A percentile compares a stretch with the other conserved stretches of the same genome.
These are phyloP conservation scores for Allium sativum DNA, from an alignment of 106 monocot genomes.

Conservation along the genomic window DNA sequence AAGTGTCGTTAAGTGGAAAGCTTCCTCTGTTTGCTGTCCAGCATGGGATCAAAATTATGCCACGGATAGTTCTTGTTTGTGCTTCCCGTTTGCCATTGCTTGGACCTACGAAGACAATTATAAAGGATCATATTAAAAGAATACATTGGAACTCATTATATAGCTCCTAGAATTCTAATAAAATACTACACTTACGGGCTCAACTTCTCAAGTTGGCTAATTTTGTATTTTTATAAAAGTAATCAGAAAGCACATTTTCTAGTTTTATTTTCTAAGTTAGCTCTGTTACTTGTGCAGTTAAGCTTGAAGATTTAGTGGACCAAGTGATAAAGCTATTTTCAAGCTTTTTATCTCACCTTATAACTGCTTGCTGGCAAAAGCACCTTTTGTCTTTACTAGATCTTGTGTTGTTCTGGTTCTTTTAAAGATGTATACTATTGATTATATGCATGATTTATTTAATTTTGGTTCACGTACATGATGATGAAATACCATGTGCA, in stretches of 20 bases:
- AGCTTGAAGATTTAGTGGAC: conserved; percentile 64
- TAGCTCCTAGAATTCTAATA: conserved; percentile 75
- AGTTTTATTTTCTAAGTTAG: conserved; percentile 56
- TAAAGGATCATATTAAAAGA: too few relatives aligned
- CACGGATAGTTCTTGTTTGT: too few relatives aligned
- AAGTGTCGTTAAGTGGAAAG: too few relatives aligned
- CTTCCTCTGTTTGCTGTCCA: too few relatives aligned
- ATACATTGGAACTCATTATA: too few relatives aligned
- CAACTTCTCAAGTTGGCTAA: not conserved
- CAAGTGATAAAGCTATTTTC: conserved; percentile 71
- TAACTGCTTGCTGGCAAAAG: conserved; percentile 67
- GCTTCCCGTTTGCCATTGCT: too few relatives aligned
- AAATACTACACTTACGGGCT: not conserved
- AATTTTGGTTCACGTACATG: too few relatives aligned
- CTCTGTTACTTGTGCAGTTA: conserved; percentile 78
- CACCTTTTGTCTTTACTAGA: conserved; percentile 85
- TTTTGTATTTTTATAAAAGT: not conserved
- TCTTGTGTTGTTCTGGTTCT: conserved; percentile 2
- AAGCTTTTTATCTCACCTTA: conserved; percentile 52
- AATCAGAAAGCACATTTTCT: conserved; percentile 3
- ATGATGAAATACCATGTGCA: too few relatives aligned
- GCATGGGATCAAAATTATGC: too few relatives aligned
- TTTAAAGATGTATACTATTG: too few relatives aligned
- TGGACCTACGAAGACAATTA: too few relatives aligned
- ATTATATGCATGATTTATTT: too few relatives aligned